Evolutionary conservation across 495 filamentous ascomycete genomes (phyloP).

Genomic region (Hypoxylon subgilvum): DNA sequence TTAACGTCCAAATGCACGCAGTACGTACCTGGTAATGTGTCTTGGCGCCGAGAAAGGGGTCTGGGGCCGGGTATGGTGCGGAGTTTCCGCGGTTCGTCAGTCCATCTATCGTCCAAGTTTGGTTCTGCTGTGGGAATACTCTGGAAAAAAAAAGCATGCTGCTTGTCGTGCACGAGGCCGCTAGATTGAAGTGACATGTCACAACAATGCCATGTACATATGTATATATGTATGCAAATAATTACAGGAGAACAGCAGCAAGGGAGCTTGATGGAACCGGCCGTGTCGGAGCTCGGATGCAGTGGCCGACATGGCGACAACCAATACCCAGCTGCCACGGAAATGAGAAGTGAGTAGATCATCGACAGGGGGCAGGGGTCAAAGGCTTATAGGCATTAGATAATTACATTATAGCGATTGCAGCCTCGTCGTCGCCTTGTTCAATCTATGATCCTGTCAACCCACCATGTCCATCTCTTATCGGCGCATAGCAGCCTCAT

Average conservation of each 20-base stretch:
- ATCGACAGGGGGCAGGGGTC: slow-evolving; percentile 32
- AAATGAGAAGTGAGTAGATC: slow-evolving; percentile 41
- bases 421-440: slow-evolving; percentile 33
- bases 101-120: slow-evolving; percentile 20
- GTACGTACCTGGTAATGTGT: slow-evolving; percentile 11
- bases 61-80: slow-evolving; percentile 19
- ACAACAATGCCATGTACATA: too few relatives aligned
- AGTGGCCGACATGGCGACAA: slow-evolving; percentile 32
- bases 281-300: slow-evolving; percentile 27
- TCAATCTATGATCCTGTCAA: slow-evolving; percentile 44
- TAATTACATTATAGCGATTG: slow-evolving; percentile 39
- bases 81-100: slow-evolving; percentile 31
- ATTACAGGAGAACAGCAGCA: too few relatives aligned
- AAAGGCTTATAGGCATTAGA: slow-evolving; percentile 38
- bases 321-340: slow-evolving; percentile 35
- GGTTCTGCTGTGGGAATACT: slow-evolving; percentile 35
- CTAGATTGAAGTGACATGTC: slow-evolving; percentile 36
- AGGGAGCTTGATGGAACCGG: slow-evolving; percentile 20
- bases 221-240: too few relatives aligned
- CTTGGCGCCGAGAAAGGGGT: slow-evolving; percentile 32
- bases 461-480: slow-evolving; percentile 42
- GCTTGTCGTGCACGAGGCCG: slow-evolving; percentile 28
- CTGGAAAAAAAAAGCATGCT: slow-evolving; percentile 22
- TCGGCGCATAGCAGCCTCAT: slow-evolving; percentile 44
- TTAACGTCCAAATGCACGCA: slow-evolving; percentile 3